A percentile compares a stretch with the other conserved stretches of the same genome.
These are phyloP conservation scores for Metschnikowia anglica DNA, from an alignment of 805 yeast genomes.

Conservation along the genomic window DNA sequence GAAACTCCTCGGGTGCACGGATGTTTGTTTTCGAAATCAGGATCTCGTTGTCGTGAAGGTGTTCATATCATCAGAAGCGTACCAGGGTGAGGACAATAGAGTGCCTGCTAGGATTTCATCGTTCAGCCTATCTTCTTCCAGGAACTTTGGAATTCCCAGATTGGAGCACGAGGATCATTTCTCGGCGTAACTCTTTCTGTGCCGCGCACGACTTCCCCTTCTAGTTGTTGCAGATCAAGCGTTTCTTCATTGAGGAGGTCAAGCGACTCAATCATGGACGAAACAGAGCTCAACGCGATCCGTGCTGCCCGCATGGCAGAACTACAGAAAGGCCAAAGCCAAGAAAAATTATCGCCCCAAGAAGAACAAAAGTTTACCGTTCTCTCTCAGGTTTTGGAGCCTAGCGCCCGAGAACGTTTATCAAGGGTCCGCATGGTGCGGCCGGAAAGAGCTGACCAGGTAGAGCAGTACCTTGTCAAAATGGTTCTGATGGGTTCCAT, in stretches of 20 bases:
- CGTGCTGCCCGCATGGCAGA: slow-evolving; percentile 91
- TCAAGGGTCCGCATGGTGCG: slow-evolving; percentile 84
- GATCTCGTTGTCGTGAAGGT: too few relatives aligned
- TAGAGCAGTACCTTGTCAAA: slow-evolving; percentile 73
- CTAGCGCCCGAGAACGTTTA: slow-evolving; percentile 83
- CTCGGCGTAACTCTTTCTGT: too few relatives aligned
- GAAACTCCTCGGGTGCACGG: slow-evolving; percentile 11
- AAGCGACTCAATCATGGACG: slow-evolving; percentile 59
- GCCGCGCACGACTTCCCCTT: neutral
- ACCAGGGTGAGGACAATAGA: too few relatives aligned
- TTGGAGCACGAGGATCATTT: too few relatives aligned
- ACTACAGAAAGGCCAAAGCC: slow-evolving; percentile 59
- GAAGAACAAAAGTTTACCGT: slow-evolving; percentile 42
- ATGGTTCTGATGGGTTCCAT: slow-evolving; percentile 77
- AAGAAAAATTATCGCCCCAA: slow-evolving; percentile 14
- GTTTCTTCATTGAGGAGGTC: too few relatives aligned
- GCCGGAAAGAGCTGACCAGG: slow-evolving; percentile 87
- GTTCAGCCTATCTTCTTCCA: too few relatives aligned
- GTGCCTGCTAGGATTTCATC: too few relatives aligned
- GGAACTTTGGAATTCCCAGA: too few relatives aligned
- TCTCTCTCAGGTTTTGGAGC: slow-evolving; percentile 71
- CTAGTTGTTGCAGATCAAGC: too few relatives aligned
- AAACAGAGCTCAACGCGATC: slow-evolving; percentile 82
- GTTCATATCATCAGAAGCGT: too few relatives aligned
- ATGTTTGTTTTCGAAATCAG: too few relatives aligned